Evolutionary conservation across 345 rosid genomes (phyloP), one percentile per base, ranked within the genome.

Genomic region (Melaleuca alternifolia): DNA sequence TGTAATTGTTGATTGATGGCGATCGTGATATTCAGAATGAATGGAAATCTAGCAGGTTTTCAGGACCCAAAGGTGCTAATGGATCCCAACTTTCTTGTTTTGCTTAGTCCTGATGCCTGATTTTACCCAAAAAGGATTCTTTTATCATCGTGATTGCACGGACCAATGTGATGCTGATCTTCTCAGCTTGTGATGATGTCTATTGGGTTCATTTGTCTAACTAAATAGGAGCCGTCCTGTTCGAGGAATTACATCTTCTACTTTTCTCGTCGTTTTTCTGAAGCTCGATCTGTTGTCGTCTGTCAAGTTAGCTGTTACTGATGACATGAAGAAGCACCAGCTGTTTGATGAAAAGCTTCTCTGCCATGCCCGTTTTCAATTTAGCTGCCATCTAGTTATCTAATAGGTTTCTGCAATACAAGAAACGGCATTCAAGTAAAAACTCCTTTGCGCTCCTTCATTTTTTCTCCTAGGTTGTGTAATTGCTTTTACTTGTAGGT

Each of bases 401-500:
- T 71, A 33, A 18, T 10, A 33, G 48, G 26, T 33, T 71, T 33
- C 79, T 37, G 79, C 48, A 71, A 18, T 9, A 71, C 48, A 71
- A 71, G 46, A 48, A 71, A 33, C 37, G 1, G 8, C 41, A 83
- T 83, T 83, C 56, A 51, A 51, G 33, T 2, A 50, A 52, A 83
- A 83, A 18, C 46, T 33, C 62, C 59, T 53, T 28, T 53, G 50
- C 48, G 20, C 71, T 86, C 50, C 6, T 20, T 21, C 50, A 48
- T 37, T 28, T 4, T 75, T 57, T 14, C 54, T 46, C 51, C 10
- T 21, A 21, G 50, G 33, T 28, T 30, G 41, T 82, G 21, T 54
- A 2, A 23, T 23, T 62, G 4, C 79, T n/a, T 56, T 52, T 21
- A 61, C 84, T 33, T 54, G 86, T 83, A 96, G 99, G 99, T 97